Evolutionary conservation across 257 asterid species (phyloP), one percentile per base, ranked within the genome.

Genomic region (Capsicum rhomboideum): DNA sequence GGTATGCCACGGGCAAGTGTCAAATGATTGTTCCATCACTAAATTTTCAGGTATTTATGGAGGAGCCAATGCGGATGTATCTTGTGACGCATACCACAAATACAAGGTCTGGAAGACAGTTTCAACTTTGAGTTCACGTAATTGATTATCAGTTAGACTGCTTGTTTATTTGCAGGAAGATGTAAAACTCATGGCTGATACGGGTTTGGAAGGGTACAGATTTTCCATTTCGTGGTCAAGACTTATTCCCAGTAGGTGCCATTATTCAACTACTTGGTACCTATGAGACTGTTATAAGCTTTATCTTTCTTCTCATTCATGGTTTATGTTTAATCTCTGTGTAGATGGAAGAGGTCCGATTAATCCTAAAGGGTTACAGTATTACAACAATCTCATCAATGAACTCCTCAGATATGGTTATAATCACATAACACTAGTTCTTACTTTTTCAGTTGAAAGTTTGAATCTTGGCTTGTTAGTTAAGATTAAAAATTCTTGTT

Each of bases 341-440:
- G 31, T 83, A 87, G 90, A 79, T 50, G 90, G 90, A 52, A 52
- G 80, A 82, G 90, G 90, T 29, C 81, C 69, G 7, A 78, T 87
- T 54, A 87, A 87, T 79, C 71, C 29, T 0, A 79, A 56, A 13
- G 83, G 72, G 20, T 54, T 79, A 59, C 69, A 54, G 54, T 79
- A 72, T 87, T 90, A 90, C 89, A 88, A 88, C 37, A 83, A 87
- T 80, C 61, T 90, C 83, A 90, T 90, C 61, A 37, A 90, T 34
- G 85, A 87, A 82, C 91, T 90, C 78, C 23, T 84, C 81, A 40
- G 63, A 77, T 54, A 88, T 59, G 93, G 93, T 90, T 34, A 82
- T 8, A 26, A 37, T n/a, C 46, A 7, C 20, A 40, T 72, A 28
- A 58, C 63, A 55, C 82, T 66, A 81, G 18, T 26, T 44, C 86